phyloP scores from a whole-genome alignment of 495 filamentous ascomycete genomes.

The Neurospora hispaniola region DNA sequence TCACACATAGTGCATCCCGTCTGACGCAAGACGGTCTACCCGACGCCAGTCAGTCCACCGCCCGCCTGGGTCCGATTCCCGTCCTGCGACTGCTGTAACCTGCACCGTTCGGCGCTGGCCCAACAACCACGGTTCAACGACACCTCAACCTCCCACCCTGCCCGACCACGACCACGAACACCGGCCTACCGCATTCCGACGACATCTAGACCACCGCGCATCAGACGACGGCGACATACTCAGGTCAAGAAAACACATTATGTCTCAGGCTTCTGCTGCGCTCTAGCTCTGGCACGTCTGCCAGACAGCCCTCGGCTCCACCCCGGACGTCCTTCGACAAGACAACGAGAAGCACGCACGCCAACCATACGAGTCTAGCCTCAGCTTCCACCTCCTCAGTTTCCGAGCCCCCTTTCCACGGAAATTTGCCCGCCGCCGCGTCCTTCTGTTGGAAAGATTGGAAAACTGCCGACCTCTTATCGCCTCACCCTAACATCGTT shows the following conservation, averaged over 20 bases:
- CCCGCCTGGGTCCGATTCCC: neutral
- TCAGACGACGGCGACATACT: neutral
- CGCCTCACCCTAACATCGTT: neutral
- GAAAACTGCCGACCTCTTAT: neutral
- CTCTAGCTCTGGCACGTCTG: slow-evolving; percentile 40
- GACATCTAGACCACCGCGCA: neutral
- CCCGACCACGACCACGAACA: neutral
- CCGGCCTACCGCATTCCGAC: neutral
- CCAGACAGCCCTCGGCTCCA: slow-evolving; percentile 21
- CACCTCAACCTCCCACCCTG: neutral
- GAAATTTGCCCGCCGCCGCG: neutral
- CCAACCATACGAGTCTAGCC: neutral
- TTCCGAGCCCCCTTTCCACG: neutral
- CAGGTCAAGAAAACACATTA: slow-evolving; percentile 21
- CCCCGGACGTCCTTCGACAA: neutral
- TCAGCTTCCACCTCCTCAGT: neutral
- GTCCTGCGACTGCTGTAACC: neutral
- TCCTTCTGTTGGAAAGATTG: neutral
- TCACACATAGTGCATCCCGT: neutral
- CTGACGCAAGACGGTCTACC: neutral
- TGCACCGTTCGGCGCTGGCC: neutral
- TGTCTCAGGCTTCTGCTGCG: slow-evolving; percentile 37
- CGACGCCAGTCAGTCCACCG: neutral
- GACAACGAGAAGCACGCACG: neutral
- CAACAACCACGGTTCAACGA: neutral